Evolutionary conservation across 23 red algal species (phyloP).

Genomic region (Gracilaria gracilis): DNA sequence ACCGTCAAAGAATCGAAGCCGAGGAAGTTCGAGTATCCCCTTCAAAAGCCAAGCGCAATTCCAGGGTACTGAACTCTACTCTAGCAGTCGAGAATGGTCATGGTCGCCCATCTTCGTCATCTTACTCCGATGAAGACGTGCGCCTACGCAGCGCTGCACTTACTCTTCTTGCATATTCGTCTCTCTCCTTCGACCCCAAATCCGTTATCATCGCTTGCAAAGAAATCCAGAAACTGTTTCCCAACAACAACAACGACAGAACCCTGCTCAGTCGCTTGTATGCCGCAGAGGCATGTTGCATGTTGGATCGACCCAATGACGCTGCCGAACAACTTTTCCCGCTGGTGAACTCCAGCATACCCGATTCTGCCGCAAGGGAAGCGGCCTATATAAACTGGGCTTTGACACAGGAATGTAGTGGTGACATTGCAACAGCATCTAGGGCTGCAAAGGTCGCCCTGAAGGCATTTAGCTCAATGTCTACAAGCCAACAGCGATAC

Average conservation of each 20-base stretch:
- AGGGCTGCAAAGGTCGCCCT: constrained; percentile 48
- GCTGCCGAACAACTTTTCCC: constrained; percentile 46
- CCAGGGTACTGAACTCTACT: constrained; percentile 1
- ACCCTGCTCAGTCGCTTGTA: constrained; percentile 55
- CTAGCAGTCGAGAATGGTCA: neutral
- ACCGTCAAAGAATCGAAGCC: constrained; percentile 8
- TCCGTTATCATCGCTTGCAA: constrained; percentile 52
- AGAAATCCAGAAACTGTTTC: constrained; percentile 44
- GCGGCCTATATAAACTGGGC: constrained; percentile 62
- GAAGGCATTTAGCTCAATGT: constrained; percentile 20
- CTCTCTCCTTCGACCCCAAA: constrained; percentile 59
- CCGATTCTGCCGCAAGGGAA: constrained; percentile 32
- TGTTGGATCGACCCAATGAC: constrained; percentile 47
- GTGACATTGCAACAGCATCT: constrained; percentile 49
- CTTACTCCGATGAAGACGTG: constrained; percentile 1
- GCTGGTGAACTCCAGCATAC: constrained; percentile 22
- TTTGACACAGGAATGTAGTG: constrained; percentile 45
- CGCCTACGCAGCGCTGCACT: constrained; percentile 46
- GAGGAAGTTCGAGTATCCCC: constrained; percentile 34
- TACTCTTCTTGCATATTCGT: constrained; percentile 48
- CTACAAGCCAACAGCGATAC: neutral
- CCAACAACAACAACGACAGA: constrained; percentile 51
- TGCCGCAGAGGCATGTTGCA: constrained; percentile 66
- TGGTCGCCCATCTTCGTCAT: neutral
- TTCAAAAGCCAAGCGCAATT: constrained; percentile 2